Conservation (phyloP, 1,139 yeast genomes). For the Suhomyces anneliseae region DNA sequence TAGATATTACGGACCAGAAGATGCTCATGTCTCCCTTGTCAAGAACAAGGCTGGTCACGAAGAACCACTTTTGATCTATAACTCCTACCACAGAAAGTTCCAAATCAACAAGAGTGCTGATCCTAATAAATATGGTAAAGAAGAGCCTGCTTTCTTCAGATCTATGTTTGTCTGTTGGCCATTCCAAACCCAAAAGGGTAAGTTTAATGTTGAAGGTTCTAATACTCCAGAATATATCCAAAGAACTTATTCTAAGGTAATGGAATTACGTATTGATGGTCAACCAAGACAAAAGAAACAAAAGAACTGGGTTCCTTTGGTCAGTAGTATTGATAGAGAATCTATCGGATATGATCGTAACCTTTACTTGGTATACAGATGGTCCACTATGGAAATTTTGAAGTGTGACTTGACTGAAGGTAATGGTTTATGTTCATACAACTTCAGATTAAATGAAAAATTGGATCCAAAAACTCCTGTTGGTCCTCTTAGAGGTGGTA, state of each 20-base stretch:
- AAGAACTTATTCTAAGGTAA: slow-evolving; percentile 23
- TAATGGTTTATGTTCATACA: slow-evolving; percentile 26
- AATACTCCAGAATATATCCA: slow-evolving; percentile 15
- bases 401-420: slow-evolving; percentile 21
- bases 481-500: slow-evolving; percentile 30
- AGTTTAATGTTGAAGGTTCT: slow-evolving; percentile 27
- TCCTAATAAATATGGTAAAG: slow-evolving; percentile 4
- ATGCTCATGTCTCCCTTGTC: slow-evolving; percentile 39
- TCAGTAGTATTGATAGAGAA: slow-evolving; percentile 25
- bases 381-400: slow-evolving; percentile 38
- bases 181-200: slow-evolving; percentile 40
- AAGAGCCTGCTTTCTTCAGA: slow-evolving; percentile 16
- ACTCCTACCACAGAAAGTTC: slow-evolving; percentile 31
- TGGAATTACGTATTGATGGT: slow-evolving; percentile 29
- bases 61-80: slow-evolving; percentile 40
- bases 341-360: slow-evolving; percentile 26
- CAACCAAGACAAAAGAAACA: slow-evolving; percentile 26
- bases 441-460: slow-evolving; percentile 18
- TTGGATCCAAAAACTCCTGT: slow-evolving; percentile 9
- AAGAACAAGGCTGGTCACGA: slow-evolving; percentile 32
- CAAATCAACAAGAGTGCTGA: slow-evolving; percentile 16
- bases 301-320: slow-evolving; percentile 49
- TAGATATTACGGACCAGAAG: slow-evolving; percentile 45
- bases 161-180: slow-evolving; percentile 42
- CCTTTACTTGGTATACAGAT: slow-evolving; percentile 37